These are phyloP conservation scores for Talaromyces sp. DNA, from an alignment of 2,329 filamentous ascomycete genomes.

Conservation along the genomic window DNA sequence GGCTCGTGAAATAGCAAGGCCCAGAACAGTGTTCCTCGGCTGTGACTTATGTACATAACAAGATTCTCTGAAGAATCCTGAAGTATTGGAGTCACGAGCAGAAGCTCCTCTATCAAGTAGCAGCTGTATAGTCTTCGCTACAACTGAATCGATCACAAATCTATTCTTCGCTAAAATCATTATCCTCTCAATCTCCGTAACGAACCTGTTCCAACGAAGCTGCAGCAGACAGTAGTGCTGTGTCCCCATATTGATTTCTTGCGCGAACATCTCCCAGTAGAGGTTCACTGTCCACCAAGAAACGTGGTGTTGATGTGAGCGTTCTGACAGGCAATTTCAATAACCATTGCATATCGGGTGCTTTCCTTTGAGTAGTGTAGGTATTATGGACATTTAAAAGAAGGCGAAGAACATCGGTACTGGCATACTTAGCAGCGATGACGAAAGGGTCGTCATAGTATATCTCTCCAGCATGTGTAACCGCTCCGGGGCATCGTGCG, in stretches of 20 bases:
- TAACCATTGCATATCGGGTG: conserved; percentile 8
- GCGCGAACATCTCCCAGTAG: conserved; percentile 8
- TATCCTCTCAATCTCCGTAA: neutral
- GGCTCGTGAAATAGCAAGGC: conserved; percentile 12
- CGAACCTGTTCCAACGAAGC: neutral
- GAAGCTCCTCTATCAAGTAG: conserved; percentile 3
- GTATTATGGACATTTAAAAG: conserved; percentile 13
- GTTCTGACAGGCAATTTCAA: conserved; percentile 12
- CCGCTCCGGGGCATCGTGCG: neutral
- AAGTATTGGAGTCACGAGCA: neutral
- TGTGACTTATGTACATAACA: neutral
- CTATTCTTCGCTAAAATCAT: neutral
- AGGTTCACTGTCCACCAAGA: conserved; percentile 15
- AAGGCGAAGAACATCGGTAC: conserved; percentile 13
- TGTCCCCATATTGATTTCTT: neutral
- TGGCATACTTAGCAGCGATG: conserved; percentile 13
- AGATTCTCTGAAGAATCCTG: neutral
- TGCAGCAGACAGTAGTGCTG: conserved; percentile 1
- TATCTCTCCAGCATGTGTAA: neutral
- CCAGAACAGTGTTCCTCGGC: neutral
- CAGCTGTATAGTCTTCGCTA: neutral
- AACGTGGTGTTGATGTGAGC: conserved; percentile 13
- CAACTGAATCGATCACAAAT: neutral
- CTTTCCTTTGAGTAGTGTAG: conserved; percentile 1
- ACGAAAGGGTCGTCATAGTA: conserved; percentile 13